Evolutionary conservation across 225 moss, liverwort and hornwort species (phyloP).

Genomic region (Physcomitrium patens): DNA sequence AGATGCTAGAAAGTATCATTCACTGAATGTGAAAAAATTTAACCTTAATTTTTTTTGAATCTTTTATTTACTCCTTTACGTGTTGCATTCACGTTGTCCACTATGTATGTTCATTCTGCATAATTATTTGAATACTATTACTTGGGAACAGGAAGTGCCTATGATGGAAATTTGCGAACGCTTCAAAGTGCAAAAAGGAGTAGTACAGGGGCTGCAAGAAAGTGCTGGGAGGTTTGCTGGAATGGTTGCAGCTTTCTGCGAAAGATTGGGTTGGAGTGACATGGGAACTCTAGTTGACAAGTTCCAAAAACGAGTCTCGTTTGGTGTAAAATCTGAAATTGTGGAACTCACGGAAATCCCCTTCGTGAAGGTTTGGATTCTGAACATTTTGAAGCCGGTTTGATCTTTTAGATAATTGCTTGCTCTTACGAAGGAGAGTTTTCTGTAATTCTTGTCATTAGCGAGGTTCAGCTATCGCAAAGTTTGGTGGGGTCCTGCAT

Average conservation of each 20-base stretch:
- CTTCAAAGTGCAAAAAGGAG: constrained; percentile 90
- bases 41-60: too few relatives aligned
- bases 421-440: constrained; percentile 13
- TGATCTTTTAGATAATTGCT: constrained; percentile 14
- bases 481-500: constrained; percentile 2
- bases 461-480: constrained; percentile 1
- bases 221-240: constrained; percentile 98
- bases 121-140: constrained; percentile 26
- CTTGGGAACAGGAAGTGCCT: constrained; percentile 77
- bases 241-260: constrained; percentile 95
- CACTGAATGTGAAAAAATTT: background rate
- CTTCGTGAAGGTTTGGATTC: constrained; percentile 77
- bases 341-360: constrained; percentile 93
- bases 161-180: constrained; percentile 82
- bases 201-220: constrained; percentile 90
- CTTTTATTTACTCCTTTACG: too few relatives aligned
- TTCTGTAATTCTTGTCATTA: constrained; percentile 16
- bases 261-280: constrained; percentile 95
- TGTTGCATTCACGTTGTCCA: background rate
- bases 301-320: constrained; percentile 94
- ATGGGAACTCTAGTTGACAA: constrained; percentile 81
- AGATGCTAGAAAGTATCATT: constrained; percentile 2
- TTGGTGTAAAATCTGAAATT: constrained; percentile 97
- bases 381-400: constrained; percentile 21
- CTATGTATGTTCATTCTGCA: constrained; percentile 19